Base-by-base conservation (phyloP, 2,329 filamentous ascomycete species). In the Penicillium janthinellum region DNA sequence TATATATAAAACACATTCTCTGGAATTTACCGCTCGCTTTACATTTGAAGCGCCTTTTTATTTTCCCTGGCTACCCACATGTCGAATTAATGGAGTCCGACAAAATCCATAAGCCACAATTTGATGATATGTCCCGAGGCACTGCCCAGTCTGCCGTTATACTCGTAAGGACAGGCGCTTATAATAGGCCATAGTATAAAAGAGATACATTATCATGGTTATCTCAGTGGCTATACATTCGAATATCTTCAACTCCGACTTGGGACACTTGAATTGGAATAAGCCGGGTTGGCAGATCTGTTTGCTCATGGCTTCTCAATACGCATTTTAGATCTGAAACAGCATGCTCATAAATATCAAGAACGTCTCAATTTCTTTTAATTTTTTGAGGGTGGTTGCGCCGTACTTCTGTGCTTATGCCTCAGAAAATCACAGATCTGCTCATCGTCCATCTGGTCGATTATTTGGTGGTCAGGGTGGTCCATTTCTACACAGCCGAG, bases 381-480 rank as follows among this genome's bases (percentile, higher is more conserved):
- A 20, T 64, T 64, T 17, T 41, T 61, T 31, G 45, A 51, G 2
- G 37, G 52, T 25, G 28, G 57, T 8, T 48, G 55, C 14, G 62
- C 59, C 5, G 59, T 65, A 22, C 70, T 75, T 60, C 62, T 67
- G 52, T 75, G 66, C 54, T 68, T 70, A 10, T 73, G 67, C 54
- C 68, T 67, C 2, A 77, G 58, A 28, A 73, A 77, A 28, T 75
- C 73, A 20, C 66, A 69, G 7, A 76, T 62, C 44, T 64, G 65
- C n/a, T 74, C 73, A 34, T 63, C 61, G 10, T 71, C 67, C 66
- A 75, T 61, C 2, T 64, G 56, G 44, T 75, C 69, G 20, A 75
- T 72, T 8, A 50, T 31, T 11, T 68, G 57, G 22, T 58, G 56
- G 15, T 73, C 71, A 7, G 52, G 52, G 20, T 55, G 39, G 3